A percentile compares a stretch with the other conserved stretches of the same genome.
Conservation (phyloP, 164 flowering plant genomes). For the Nymphaea thermarum region DNA sequence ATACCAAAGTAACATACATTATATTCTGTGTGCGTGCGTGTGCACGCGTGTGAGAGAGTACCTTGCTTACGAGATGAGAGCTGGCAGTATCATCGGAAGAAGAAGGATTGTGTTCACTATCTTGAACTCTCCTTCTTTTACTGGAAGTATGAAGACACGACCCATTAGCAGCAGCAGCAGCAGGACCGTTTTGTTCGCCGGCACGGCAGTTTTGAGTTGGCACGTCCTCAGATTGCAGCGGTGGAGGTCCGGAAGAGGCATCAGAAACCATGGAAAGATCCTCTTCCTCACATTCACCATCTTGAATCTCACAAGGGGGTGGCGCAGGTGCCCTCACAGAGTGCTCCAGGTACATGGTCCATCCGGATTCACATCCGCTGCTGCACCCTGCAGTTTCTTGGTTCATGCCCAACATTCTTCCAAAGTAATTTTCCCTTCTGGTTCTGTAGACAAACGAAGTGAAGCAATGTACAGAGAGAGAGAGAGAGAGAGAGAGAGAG, state of each 20-base stretch:
- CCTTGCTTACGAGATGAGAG: constrained; percentile 48
- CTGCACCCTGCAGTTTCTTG: constrained; percentile 37
- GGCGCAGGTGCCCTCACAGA: constrained; percentile 16
- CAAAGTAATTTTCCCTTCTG: too few relatives aligned
- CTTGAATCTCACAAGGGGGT: constrained; percentile 15
- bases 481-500: too few relatives aligned
- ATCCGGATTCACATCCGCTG: constrained; percentile 80
- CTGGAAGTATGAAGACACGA: constrained; percentile 14
- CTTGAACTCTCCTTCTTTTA: constrained; percentile 26
- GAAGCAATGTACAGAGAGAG: too few relatives aligned
- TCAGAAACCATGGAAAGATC: constrained; percentile 88
- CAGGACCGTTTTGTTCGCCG: constrained; percentile 17
- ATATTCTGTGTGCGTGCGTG: too few relatives aligned
- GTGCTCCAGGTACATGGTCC: constrained; percentile 74
- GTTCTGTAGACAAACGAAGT: too few relatives aligned
- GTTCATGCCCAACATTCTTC: constrained; percentile 18
- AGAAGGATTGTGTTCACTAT: constrained; percentile 12
- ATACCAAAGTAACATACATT: background rate
- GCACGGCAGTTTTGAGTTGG: constrained; percentile 6
- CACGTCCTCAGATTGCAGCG: constrained; percentile 31
- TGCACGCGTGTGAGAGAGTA: background rate
- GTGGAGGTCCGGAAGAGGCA: constrained; percentile 91
- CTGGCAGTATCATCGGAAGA: constrained; percentile 79
- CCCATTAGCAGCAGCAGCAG: constrained; percentile 14
- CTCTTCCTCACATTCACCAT: constrained; percentile 23